Conservation (phyloP, 148 eudicot genomes). For the Fagopyrum tataricum region DNA sequence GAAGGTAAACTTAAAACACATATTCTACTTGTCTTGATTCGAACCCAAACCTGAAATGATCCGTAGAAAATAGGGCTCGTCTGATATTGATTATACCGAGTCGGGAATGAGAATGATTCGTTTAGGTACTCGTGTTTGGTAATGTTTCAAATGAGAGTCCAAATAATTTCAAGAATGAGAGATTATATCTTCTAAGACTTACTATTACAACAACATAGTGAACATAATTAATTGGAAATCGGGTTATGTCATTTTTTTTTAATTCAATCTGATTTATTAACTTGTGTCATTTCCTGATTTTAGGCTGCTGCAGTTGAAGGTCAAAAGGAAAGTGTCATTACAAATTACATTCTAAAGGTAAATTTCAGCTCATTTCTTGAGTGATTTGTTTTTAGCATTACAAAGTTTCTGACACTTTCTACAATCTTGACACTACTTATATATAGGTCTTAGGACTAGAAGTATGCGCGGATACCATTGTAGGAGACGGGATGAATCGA, state of each 20-base stretch:
- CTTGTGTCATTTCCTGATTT: neutral
- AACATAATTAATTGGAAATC: too few species aligned
- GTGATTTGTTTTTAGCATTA: neutral
- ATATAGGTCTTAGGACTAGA: slow-evolving; percentile 67
- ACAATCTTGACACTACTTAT: neutral
- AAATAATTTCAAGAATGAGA: too few species aligned
- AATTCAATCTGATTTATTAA: slow-evolving; percentile 13
- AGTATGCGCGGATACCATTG: slow-evolving; percentile 72
- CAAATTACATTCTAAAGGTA: slow-evolving; percentile 71
- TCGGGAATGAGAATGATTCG: too few species aligned
- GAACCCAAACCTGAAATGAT: too few species aligned
- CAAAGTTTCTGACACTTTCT: slow-evolving; percentile 6
- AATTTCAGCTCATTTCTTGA: neutral
- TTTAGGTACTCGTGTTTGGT: too few species aligned
- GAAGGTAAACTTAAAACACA: slow-evolving; percentile 48
- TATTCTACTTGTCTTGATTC: too few species aligned
- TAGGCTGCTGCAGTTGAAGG: slow-evolving; percentile 55
- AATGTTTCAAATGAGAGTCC: too few species aligned
- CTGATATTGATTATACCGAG: too few species aligned
- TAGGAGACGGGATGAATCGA: slow-evolving; percentile 60
- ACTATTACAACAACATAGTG: too few species aligned
- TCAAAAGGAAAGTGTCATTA: slow-evolving; percentile 47
- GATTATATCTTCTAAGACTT: too few species aligned
- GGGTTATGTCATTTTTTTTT: slow-evolving; percentile 2
- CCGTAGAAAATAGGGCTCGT: too few species aligned